phyloP scores from a whole-genome alignment of 2,329 filamentous ascomycete species.

The Aureobasidium zeae region DNA sequence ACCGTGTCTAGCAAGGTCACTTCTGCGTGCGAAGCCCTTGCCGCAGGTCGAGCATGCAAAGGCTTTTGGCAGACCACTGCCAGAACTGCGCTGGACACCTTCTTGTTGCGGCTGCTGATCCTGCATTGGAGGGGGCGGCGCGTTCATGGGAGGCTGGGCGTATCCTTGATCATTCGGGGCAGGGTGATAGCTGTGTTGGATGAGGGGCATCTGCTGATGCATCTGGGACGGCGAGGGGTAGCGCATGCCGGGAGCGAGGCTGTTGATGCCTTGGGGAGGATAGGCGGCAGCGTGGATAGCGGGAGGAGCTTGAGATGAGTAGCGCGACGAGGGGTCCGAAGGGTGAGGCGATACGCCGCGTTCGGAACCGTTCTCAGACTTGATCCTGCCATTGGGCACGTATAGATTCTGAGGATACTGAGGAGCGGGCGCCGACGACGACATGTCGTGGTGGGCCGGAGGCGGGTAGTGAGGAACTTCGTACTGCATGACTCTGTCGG shows the following conservation, averaged over 20 bases:
- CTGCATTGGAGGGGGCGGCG: constrained; percentile 21
- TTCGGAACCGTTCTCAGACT: constrained; percentile 51
- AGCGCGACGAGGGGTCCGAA: constrained; percentile 47
- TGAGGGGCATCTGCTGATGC: constrained; percentile 43
- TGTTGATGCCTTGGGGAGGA: constrained; percentile 37
- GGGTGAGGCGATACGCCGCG: constrained; percentile 47
- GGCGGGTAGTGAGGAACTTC: constrained; percentile 27
- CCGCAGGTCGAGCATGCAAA: constrained; percentile 84
- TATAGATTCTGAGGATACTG: constrained; percentile 35
- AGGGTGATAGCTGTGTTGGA: constrained; percentile 47
- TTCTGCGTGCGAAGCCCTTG: constrained; percentile 87
- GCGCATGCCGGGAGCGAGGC: constrained; percentile 43
- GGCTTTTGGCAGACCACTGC: constrained; percentile 54
- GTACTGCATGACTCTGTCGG: constrained; percentile 32
- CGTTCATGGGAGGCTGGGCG: constrained; percentile 27
- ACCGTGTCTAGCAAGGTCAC: constrained; percentile 93
- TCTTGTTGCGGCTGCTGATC: constrained; percentile 29
- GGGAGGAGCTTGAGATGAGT: constrained; percentile 48
- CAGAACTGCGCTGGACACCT: constrained; percentile 30
- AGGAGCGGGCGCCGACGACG: constrained; percentile 14
- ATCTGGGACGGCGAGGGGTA: constrained; percentile 47
- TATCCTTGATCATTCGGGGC: constrained; percentile 39
- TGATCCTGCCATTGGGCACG: constrained; percentile 43
- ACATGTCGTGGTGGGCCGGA: constrained; percentile 23
- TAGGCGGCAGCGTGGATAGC: constrained; percentile 38